phyloP scores from a whole-genome alignment of 164 flowering plant genomes.

The Platanus orientalis region DNA sequence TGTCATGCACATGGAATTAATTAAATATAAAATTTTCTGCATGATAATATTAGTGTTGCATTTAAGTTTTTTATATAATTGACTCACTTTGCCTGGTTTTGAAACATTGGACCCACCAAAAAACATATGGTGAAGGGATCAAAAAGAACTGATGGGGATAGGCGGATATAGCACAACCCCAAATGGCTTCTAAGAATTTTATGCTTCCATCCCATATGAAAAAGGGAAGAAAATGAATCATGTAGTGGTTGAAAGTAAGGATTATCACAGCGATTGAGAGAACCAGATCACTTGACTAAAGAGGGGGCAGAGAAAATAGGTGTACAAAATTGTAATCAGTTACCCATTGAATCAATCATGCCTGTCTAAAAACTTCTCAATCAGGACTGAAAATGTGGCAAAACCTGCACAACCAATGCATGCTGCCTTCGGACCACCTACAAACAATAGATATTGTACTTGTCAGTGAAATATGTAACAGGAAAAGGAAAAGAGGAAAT shows the following conservation, averaged over 20 bases:
- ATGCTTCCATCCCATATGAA: neutral
- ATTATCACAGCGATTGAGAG: neutral
- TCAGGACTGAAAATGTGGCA: conserved; percentile 68
- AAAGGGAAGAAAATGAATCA: neutral
- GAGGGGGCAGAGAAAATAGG: no score
- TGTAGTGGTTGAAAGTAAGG: neutral
- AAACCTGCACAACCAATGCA: conserved; percentile 85
- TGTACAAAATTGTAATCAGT: conserved; percentile 2
- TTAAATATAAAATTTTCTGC: neutral
- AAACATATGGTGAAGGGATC: no score
- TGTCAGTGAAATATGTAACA: no score
- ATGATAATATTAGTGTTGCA: neutral
- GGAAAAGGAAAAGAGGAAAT: no score
- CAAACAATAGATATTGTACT: neutral
- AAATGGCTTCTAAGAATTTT: neutral
- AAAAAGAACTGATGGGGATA: no score
- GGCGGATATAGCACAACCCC: neutral
- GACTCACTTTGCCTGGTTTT: neutral
- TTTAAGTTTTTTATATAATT: neutral
- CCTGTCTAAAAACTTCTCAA: conserved; percentile 35
- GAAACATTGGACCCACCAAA: neutral
- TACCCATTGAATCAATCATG: conserved; percentile 19
- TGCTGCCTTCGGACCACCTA: neutral
- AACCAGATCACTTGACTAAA: neutral
- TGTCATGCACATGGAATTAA: neutral